Percentiles rank a stretch among this genome's conserved stretches.
Evolutionary conservation across 805 yeast species (phyloP).

Genomic region (Candida oleophila): DNA sequence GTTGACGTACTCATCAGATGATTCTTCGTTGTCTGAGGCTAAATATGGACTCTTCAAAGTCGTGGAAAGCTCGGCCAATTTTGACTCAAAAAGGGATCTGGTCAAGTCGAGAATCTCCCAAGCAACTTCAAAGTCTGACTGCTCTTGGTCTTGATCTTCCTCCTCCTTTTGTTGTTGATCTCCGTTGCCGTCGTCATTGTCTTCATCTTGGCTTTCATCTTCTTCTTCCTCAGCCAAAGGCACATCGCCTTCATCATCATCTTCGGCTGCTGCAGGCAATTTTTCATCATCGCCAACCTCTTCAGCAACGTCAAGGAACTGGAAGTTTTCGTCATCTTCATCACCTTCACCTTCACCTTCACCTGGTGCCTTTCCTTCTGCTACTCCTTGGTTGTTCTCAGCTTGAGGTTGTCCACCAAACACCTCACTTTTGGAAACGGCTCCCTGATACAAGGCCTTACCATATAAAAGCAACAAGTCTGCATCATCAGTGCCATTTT

Average conservation of each 20-base stretch:
- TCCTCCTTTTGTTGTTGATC: slow-evolving; percentile 15
- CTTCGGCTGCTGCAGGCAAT: slow-evolving; percentile 12
- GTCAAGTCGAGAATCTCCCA: slow-evolving; percentile 85
- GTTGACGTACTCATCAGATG: slow-evolving; percentile 31
- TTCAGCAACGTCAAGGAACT: slow-evolving; percentile 27
- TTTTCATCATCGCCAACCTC: slow-evolving; percentile 17
- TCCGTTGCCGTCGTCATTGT: slow-evolving; percentile 44
- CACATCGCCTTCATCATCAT: slow-evolving; percentile 13
- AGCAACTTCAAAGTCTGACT: slow-evolving; percentile 79
- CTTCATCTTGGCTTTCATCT: slow-evolving; percentile 51
- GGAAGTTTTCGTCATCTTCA: slow-evolving; percentile 24
- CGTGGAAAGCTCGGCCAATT: slow-evolving; percentile 26
- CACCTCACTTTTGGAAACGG: slow-evolving; percentile 71
- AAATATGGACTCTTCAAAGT: slow-evolving; percentile 25
- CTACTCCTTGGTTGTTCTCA: slow-evolving; percentile 16
- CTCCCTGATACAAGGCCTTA: slow-evolving; percentile 73
- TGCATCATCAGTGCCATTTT: slow-evolving; percentile 63
- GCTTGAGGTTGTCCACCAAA: slow-evolving; percentile 38
- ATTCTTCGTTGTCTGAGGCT: slow-evolving; percentile 26
- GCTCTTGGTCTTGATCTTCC: slow-evolving; percentile 41
- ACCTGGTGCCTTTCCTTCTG: slow-evolving; percentile 14
- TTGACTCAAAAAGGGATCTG: slow-evolving; percentile 58
- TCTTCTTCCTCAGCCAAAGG: slow-evolving; percentile 18
- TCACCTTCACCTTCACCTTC: slow-evolving; percentile 21
- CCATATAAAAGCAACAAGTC: slow-evolving; percentile 77